These are phyloP conservation scores for Fusarium sp. DNA, from an alignment of 2,329 filamentous ascomycete species.

Conservation along the genomic window DNA sequence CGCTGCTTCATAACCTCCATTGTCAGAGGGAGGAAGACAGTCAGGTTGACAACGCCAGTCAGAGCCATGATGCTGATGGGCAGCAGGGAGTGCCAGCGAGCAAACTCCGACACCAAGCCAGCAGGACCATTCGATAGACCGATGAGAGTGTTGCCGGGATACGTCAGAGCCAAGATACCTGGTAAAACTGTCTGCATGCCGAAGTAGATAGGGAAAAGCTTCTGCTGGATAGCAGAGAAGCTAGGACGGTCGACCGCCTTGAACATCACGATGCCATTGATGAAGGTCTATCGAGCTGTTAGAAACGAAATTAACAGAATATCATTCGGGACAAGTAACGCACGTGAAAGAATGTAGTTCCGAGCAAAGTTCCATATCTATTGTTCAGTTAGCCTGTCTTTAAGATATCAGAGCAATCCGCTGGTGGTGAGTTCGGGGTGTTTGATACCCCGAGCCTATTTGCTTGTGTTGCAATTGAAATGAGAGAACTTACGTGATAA, in stretches of 20 bases:
- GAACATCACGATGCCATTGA: slow-evolving; percentile 82
- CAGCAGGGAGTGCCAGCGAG: slow-evolving; percentile 74
- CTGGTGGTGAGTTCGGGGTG: too few relatives aligned
- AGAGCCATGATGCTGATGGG: slow-evolving; percentile 80
- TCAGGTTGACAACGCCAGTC: slow-evolving; percentile 79
- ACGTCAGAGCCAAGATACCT: slow-evolving; percentile 81
- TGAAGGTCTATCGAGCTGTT: slow-evolving; percentile 74
- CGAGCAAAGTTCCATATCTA: slow-evolving; percentile 90
- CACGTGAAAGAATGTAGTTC: slow-evolving; percentile 88
- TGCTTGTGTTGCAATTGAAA: neutral
- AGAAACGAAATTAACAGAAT: slow-evolving; percentile 1
- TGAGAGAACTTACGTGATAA: slow-evolving; percentile 73
- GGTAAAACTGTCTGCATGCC: slow-evolving; percentile 84
- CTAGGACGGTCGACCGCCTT: slow-evolving; percentile 81
- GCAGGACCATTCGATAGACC: slow-evolving; percentile 64
- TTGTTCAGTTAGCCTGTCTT: slow-evolving; percentile 39
- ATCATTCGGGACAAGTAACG: neutral
- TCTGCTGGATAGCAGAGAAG: slow-evolving; percentile 85
- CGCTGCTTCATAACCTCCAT: slow-evolving; percentile 81
- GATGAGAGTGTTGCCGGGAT: slow-evolving; percentile 73
- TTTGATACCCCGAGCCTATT: too few relatives aligned
- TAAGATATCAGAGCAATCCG: too few relatives aligned
- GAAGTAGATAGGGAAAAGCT: slow-evolving; percentile 92
- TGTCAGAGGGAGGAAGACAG: slow-evolving; percentile 82
- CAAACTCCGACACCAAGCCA: slow-evolving; percentile 72